phyloP scores from a whole-genome alignment of 1,139 yeast species.

The Pichiaceae sp. region DNA sequence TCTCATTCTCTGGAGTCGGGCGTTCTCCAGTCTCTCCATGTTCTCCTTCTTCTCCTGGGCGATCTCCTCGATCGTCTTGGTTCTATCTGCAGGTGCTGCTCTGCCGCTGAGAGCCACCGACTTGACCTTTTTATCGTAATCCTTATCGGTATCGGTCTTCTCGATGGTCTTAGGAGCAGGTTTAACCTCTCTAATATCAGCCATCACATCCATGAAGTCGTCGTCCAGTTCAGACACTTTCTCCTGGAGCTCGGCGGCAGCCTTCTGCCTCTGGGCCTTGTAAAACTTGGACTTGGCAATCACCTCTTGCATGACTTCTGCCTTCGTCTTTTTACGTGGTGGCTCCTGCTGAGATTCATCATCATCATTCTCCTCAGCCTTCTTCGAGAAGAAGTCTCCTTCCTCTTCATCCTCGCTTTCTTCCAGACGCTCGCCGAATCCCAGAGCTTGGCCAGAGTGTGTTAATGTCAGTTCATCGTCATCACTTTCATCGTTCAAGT shows the following conservation, averaged over 20 bases:
- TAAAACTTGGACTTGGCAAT: constrained; percentile 90
- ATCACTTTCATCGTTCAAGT: constrained; percentile 67
- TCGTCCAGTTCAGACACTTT: constrained; percentile 72
- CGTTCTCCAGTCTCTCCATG: constrained; percentile 63
- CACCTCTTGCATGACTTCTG: constrained; percentile 94
- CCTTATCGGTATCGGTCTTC: constrained; percentile 40
- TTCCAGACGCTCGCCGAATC: constrained; percentile 31
- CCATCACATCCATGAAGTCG: constrained; percentile 69
- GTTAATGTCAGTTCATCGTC: constrained; percentile 50
- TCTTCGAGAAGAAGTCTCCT: constrained; percentile 23
- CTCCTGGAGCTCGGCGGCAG: constrained; percentile 62
- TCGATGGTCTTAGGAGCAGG: constrained; percentile 6
- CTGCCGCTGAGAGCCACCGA: constrained; percentile 79
- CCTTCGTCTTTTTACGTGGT: constrained; percentile 70
- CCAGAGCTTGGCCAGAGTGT: constrained; percentile 68
- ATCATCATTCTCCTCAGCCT: constrained; percentile 23
- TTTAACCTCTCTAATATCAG: constrained; percentile 33
- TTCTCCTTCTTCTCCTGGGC: constrained; percentile 60
- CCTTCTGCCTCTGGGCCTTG: constrained; percentile 80
- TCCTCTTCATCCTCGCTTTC: constrained; percentile 40
- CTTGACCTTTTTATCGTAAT: constrained; percentile 70
- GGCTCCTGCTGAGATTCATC: constrained; percentile 33
- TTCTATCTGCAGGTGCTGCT: constrained; percentile 93
- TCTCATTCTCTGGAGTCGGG: constrained; percentile 77
- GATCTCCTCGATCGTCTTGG: constrained; percentile 85